Conservation (phyloP, 2,329 filamentous ascomycete genomes). For the Penicillium sp. region DNA sequence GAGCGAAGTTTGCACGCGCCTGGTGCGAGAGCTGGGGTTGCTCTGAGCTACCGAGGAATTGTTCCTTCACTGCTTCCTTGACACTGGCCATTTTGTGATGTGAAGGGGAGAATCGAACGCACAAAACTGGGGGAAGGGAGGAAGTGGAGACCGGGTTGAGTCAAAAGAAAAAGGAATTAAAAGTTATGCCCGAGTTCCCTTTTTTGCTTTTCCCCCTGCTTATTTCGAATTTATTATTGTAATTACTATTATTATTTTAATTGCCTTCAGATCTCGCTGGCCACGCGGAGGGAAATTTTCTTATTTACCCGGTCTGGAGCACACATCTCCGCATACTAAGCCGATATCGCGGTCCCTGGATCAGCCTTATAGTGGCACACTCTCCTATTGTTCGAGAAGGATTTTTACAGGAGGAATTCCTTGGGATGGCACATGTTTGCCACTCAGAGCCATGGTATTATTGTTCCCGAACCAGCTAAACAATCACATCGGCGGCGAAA, state of each 20-base stretch:
- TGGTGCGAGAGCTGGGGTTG: constrained; percentile 70
- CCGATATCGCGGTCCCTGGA: neutral
- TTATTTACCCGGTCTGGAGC: constrained; percentile 20
- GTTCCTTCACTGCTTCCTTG: constrained; percentile 76
- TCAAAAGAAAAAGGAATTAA: constrained; percentile 22
- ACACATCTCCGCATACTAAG: constrained; percentile 11
- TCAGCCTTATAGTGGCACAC: neutral
- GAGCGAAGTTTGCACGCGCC: constrained; percentile 73
- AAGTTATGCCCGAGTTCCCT: neutral
- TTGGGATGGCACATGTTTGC: constrained; percentile 5
- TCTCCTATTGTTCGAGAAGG: constrained; percentile 1
- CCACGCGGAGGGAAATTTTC: constrained; percentile 13
- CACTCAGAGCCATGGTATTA: constrained; percentile 15
- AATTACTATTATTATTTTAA: neutral
- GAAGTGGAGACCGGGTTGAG: constrained; percentile 28
- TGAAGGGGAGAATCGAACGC: constrained; percentile 3
- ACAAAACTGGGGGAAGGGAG: constrained; percentile 17
- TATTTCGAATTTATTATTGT: neutral
- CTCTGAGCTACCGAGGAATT: constrained; percentile 65
- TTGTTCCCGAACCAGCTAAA: neutral
- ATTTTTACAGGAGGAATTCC: neutral
- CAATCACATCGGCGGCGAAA: too few relatives aligned
- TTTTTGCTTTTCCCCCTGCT: neutral
- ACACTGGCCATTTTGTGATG: constrained; percentile 51
- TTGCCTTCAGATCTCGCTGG: neutral